Percentiles rank a stretch among this genome's conserved stretches.
Conservation (phyloP, 2,329 filamentous ascomycete genomes). For the Nectriaceae sp. region DNA sequence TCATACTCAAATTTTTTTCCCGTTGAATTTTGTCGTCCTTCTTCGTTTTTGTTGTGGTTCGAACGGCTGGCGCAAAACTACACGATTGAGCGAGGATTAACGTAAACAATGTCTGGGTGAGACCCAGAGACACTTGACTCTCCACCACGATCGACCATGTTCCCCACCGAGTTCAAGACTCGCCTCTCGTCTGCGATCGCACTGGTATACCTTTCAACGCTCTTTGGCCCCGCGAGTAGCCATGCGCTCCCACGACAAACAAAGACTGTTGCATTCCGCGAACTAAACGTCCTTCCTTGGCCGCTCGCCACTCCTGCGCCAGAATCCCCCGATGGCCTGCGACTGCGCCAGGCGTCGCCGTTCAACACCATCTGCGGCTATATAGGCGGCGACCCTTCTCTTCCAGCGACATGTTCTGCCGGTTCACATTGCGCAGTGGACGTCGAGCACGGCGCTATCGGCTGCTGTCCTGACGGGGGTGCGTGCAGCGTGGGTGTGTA, state of each 20-base stretch:
- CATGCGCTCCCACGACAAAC: conserved; percentile 46
- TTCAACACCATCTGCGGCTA: conserved; percentile 60
- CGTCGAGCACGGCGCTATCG: conserved; percentile 48
- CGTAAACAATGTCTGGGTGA: conserved; percentile 24
- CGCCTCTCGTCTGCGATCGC: conserved; percentile 38
- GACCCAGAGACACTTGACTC: conserved; percentile 17
- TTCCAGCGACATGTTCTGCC: conserved; percentile 58
- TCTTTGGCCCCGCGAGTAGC: conserved; percentile 35
- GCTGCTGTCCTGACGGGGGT: conserved; percentile 56
- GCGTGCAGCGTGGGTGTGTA: conserved; percentile 57
- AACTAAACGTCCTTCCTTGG: conserved; percentile 43
- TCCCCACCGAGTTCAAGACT: conserved; percentile 33
- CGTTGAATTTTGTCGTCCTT: conserved; percentile 13
- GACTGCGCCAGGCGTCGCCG: conserved; percentile 45
- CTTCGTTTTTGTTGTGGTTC: conserved; percentile 10
- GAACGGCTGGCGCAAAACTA: background rate
- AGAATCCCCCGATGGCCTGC: conserved; percentile 32
- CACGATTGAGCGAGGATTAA: background rate
- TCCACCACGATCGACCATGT: conserved; percentile 20
- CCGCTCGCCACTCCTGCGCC: conserved; percentile 45
- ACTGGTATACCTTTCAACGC: conserved; percentile 36
- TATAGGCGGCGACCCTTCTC: conserved; percentile 51
- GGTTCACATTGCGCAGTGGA: conserved; percentile 62
- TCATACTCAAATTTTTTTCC: conserved; percentile 15
- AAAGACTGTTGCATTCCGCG: conserved; percentile 36